Evolutionary conservation across 2,329 filamentous ascomycete species (phyloP).

Genomic region (Apiospora pterosperma): DNA sequence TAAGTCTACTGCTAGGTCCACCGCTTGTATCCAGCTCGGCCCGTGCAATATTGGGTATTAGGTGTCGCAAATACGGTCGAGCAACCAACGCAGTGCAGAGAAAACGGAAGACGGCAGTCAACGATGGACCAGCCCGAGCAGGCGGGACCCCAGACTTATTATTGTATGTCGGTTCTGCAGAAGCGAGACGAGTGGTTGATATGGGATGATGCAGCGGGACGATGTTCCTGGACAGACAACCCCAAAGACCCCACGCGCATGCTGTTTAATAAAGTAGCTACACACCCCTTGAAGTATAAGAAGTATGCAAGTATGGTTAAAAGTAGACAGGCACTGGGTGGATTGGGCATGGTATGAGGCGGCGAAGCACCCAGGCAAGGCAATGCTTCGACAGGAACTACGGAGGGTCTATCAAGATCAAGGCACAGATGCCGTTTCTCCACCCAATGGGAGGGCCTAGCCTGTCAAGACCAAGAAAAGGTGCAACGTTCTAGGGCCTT

Average conservation of each 20-base stretch:
- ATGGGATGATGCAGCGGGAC: neutral
- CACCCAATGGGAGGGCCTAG: neutral
- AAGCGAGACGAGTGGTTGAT: neutral
- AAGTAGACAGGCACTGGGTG: neutral
- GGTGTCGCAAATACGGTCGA: neutral
- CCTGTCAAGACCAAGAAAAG: neutral
- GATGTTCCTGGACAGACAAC: neutral
- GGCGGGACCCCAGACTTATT: neutral
- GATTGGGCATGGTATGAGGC: neutral
- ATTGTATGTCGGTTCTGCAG: neutral
- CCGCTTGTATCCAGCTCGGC: neutral
- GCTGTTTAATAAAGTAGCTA: neutral
- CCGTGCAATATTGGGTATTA: neutral
- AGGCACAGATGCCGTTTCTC: neutral
- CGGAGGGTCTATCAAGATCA: neutral
- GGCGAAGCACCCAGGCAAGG: neutral
- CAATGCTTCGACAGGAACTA: neutral
- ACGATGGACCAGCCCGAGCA: neutral
- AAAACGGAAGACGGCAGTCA: neutral
- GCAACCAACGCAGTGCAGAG: neutral
- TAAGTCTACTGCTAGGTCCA: neutral
- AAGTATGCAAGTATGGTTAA: neutral
- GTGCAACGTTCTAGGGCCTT: neutral
- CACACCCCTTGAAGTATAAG: neutral
- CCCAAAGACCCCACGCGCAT: neutral